These are phyloP conservation scores for Aspergillus ellipticus DNA, from an alignment of 495 filamentous ascomycete species.

Conservation along the genomic window DNA sequence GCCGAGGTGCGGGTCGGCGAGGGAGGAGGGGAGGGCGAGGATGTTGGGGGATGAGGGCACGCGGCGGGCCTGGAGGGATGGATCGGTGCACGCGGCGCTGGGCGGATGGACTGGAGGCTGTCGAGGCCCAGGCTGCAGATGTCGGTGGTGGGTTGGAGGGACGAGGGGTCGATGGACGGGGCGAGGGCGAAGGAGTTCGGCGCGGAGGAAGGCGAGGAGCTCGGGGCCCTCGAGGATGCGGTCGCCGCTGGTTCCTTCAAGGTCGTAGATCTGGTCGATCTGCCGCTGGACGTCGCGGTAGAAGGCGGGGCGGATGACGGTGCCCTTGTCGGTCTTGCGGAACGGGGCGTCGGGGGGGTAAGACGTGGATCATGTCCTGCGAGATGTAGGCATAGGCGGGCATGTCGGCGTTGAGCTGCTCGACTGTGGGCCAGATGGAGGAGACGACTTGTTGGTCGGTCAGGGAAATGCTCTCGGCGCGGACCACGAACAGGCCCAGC, in stretches of 20 bases:
- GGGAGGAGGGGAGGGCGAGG: constrained; percentile 31
- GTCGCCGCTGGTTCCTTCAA: constrained; percentile 13
- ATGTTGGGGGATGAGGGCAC: constrained; percentile 30
- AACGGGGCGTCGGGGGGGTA: constrained; percentile 39
- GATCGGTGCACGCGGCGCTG: constrained; percentile 43
- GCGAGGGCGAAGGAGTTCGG: constrained; percentile 15
- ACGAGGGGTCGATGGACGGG: constrained; percentile 11
- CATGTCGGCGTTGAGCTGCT: constrained; percentile 36
- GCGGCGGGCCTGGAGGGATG: constrained; percentile 30
- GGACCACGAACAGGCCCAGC: constrained; percentile 42
- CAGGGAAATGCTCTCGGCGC: constrained; percentile 21
- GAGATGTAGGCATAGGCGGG: constrained; percentile 48
- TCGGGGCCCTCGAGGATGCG: constrained; percentile 11
- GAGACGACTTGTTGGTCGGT: constrained; percentile 39
- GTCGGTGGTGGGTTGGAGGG: constrained; percentile 29
- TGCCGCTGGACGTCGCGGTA: constrained; percentile 40
- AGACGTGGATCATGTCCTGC: constrained; percentile 43
- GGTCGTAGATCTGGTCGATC: constrained; percentile 42
- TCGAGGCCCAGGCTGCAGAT: constrained; percentile 49
- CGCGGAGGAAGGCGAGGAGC: constrained; percentile 17
- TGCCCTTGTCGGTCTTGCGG: constrained; percentile 49
- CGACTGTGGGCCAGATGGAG: constrained; percentile 40
- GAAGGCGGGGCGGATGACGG: constrained; percentile 48
- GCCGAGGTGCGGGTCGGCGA: constrained; percentile 43
- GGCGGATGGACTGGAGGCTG: constrained; percentile 46